These are phyloP conservation scores for Diaporthe longicolla DNA, from an alignment of 2,329 filamentous ascomycete species.

Conservation along the genomic window DNA sequence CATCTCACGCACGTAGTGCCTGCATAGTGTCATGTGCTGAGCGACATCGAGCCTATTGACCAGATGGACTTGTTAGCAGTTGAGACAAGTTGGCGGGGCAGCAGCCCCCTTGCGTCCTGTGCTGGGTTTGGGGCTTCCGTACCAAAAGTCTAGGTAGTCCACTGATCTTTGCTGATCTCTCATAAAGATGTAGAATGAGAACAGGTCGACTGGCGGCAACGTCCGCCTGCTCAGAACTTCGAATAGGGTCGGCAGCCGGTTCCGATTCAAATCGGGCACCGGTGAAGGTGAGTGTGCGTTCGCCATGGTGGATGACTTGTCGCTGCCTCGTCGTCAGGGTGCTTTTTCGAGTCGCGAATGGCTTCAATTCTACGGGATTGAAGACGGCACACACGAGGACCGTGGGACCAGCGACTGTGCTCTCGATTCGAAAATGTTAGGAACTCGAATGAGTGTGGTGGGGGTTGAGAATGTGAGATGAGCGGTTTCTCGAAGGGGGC, in stretches of 20 bases:
- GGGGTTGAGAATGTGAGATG: slow-evolving; percentile 21
- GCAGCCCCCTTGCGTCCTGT: slow-evolving; percentile 22
- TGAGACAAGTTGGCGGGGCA: slow-evolving; percentile 38
- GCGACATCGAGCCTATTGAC: slow-evolving; percentile 92
- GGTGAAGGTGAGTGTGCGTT: slow-evolving; percentile 62
- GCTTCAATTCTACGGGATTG: slow-evolving; percentile 2
- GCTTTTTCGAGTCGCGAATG: slow-evolving; percentile 31
- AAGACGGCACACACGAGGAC: not conserved
- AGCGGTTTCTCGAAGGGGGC: slow-evolving; percentile 20
- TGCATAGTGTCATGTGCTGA: slow-evolving; percentile 97
- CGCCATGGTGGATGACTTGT: slow-evolving; percentile 52
- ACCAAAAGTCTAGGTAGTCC: slow-evolving; percentile 99
- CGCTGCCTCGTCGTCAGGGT: slow-evolving; percentile 3
- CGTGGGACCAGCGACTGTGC: slow-evolving; percentile 9
- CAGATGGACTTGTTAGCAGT: slow-evolving; percentile 44
- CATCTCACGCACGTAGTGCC: slow-evolving; percentile 96
- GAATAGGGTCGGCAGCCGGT: slow-evolving; percentile 92
- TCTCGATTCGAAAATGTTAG: slow-evolving; percentile 32
- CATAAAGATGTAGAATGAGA: slow-evolving; percentile 99
- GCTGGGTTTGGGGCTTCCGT: slow-evolving; percentile 51
- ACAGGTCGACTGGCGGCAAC: slow-evolving; percentile 94
- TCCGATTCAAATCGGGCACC: slow-evolving; percentile 75
- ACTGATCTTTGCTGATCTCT: slow-evolving; percentile 97
- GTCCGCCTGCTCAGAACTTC: slow-evolving; percentile 95
- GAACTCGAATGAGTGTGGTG: slow-evolving; percentile 17